Percentiles rank a stretch among this genome's conserved stretches.
Evolutionary conservation across 495 filamentous ascomycete genomes (phyloP).

Genomic region (Margaritispora aquatica): DNA sequence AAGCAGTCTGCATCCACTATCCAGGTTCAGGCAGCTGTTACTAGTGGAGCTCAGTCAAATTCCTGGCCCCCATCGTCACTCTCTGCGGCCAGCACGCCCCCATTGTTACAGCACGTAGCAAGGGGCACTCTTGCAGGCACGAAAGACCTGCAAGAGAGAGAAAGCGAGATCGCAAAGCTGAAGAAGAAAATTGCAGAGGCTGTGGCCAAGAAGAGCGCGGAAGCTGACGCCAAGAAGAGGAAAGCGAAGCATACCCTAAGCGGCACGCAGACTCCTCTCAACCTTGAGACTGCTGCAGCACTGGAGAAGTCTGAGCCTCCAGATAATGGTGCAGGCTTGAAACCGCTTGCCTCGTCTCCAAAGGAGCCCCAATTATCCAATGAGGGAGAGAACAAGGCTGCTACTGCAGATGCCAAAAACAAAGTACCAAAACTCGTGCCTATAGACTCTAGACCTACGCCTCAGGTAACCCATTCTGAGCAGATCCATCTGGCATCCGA

Average conservation of each 20-base stretch:
- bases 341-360: constrained; percentile 18
- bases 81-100: constrained; percentile 34
- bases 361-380: constrained; percentile 15
- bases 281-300: neutral
- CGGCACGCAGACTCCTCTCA: constrained; percentile 18
- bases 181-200: constrained; percentile 70
- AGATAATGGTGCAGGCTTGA: neutral
- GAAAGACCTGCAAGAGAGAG: constrained; percentile 57
- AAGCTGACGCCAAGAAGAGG: constrained; percentile 60
- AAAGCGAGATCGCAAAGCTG: constrained; percentile 67
- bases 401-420: too few relatives aligned
- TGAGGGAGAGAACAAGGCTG: constrained; percentile 8
- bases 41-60: constrained; percentile 31
- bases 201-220: constrained; percentile 62
- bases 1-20: constrained; percentile 25
- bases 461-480: too few relatives aligned
- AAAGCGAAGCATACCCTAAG: constrained; percentile 15
- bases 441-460: too few relatives aligned
- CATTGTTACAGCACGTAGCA: constrained; percentile 11
- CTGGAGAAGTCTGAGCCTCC: neutral
- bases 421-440: too few relatives aligned
- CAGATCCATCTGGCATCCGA: too few relatives aligned
- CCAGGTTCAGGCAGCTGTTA: constrained; percentile 37
- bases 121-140: constrained; percentile 21
- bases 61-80: constrained; percentile 26